Evolutionary conservation across 768 basidiomycete species (phyloP), one percentile per base, ranked within the genome.

Genomic region (Plicaturopsis crispa): DNA sequence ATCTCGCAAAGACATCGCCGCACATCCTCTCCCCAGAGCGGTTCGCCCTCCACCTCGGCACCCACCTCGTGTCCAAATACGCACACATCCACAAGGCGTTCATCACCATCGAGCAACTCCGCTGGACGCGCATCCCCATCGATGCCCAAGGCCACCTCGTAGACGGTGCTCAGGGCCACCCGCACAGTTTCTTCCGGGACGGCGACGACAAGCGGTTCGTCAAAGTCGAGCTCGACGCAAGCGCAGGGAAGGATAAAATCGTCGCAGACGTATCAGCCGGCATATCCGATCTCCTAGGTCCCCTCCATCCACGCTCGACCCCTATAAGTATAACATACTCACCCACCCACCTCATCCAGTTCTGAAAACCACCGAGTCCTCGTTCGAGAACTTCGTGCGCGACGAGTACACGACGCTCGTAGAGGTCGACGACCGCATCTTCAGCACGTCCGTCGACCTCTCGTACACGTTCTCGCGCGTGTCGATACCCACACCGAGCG

Each of bases 351-450:
- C 7, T 11, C 17, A 13, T 31, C 18, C 48, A 88, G 92, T 96
- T 11, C 75, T 97, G 50, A 98, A 98, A 62, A 78, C 85, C 23
- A 80, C 84, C 4, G 93, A 89, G 10, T 91, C 88, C 0, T 75
- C 82, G 0, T 97, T 98, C 55, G 70, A 80, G 39, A 69, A 73
- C 19, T 97, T 92, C 60, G 55, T 84, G 35, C 72, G 75, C 3
- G 91, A 94, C 58, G 86, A 91, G 51, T 88, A 79, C 60, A 92
- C 92, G n/a, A 92, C 88, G 1, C 74, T 94, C 16, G 65, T 57
- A 11, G 80, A 85, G 46, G 92, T 94, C 31, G 59, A 80, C 48
- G 94, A 98, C 47, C 75, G 94, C 6, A 83, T 97, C 50, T 83
- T 98, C 62, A 87, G 84, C 13, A 97, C 94, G 2, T 75, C 86